Conservation (phyloP, 345 rosid species). For the Mercurialis annua region DNA sequence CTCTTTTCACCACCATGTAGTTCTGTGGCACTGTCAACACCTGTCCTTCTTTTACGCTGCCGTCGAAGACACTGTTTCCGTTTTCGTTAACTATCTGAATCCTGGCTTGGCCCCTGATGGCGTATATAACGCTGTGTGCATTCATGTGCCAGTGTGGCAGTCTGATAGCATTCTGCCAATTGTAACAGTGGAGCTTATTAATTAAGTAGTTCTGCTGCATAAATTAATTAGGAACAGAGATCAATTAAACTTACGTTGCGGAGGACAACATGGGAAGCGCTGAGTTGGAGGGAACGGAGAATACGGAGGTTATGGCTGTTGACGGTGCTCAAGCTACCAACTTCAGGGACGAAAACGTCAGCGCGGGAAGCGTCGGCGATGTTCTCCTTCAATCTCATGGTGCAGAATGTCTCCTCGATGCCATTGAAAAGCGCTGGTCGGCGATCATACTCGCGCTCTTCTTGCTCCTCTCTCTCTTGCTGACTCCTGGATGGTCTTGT, state of each 20-base stretch:
- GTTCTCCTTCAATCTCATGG: conserved; percentile 55
- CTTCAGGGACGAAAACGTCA: conserved; percentile 52
- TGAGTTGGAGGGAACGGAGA: conserved; percentile 47
- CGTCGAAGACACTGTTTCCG: conserved; percentile 54
- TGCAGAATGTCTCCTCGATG: conserved; percentile 71
- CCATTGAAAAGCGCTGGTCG: conserved; percentile 39
- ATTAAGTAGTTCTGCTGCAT: too few species aligned
- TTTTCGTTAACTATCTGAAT: conserved; percentile 56
- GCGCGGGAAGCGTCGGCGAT: conserved; percentile 57
- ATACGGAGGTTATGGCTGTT: conserved; percentile 63
- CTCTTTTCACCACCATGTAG: conserved; percentile 46
- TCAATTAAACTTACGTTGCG: conserved; percentile 14
- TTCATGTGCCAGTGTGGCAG: conserved; percentile 64
- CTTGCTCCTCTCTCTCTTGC: conserved; percentile 5
- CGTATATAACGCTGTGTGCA: conserved; percentile 58
- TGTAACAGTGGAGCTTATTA: background rate
- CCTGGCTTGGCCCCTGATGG: conserved; percentile 43
- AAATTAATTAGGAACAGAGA: background rate
- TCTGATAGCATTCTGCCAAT: conserved; percentile 48
- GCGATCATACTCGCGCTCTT: conserved; percentile 17
- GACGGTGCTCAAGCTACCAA: conserved; percentile 51
- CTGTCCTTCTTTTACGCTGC: conserved; percentile 48
- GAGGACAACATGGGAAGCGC: conserved; percentile 53
- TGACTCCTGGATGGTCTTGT: conserved; percentile 18
- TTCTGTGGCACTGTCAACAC: conserved; percentile 60